phyloP scores from a whole-genome alignment of 148 eudicot genomes.

The Pouteria glomerata region DNA sequence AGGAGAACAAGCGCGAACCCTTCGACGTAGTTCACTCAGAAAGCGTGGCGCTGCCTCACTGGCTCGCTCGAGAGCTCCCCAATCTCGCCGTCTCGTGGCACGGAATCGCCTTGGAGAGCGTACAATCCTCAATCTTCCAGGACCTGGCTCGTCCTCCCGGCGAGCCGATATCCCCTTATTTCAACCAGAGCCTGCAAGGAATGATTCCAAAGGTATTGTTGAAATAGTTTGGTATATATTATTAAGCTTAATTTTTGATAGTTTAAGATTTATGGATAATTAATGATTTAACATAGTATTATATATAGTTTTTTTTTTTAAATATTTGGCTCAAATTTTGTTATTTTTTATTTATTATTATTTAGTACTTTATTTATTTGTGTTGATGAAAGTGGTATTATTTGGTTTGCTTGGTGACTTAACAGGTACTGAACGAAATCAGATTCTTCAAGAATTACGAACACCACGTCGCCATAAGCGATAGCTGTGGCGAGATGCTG shows the following conservation, averaged over 20 bases:
- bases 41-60: constrained; percentile 75
- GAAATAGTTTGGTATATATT: no score
- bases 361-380: no score
- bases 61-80: constrained; percentile 41
- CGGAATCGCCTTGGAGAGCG: constrained; percentile 70
- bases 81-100: constrained; percentile 89
- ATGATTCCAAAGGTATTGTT: constrained; percentile 63
- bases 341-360: no score
- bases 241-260: no score
- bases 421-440: constrained; percentile 66
- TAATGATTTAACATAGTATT: no score
- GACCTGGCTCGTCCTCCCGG: constrained; percentile 49
- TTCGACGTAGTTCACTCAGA: constrained; percentile 82
- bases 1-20: constrained; percentile 45
- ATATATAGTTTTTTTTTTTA: no score
- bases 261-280: no score
- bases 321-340: no score
- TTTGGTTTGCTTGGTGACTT: no score
- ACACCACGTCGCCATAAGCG: constrained; percentile 82
- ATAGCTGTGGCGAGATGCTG: constrained; percentile 50
- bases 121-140: constrained; percentile 69
- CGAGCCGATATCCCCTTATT: constrained; percentile 54
- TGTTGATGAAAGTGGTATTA: no score
- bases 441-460: constrained; percentile 64
- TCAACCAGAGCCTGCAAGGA: constrained; percentile 50